Evolutionary conservation across 2,329 filamentous ascomycete genomes (phyloP), one percentile per base, ranked within the genome.

Genomic region (Xenoacremonium recifei): DNA sequence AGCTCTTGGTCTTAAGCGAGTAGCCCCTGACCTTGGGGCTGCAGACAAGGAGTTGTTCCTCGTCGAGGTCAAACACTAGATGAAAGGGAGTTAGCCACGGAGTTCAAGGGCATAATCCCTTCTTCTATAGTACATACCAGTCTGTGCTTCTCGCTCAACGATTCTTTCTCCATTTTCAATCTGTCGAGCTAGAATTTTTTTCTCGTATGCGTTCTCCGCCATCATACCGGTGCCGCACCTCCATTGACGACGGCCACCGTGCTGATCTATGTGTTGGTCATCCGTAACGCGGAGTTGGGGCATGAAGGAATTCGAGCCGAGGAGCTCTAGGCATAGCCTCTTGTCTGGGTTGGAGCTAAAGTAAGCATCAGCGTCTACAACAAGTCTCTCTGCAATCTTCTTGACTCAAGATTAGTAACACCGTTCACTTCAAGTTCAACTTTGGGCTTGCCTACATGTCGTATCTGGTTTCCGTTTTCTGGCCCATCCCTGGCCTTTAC

Each of bases 1-100:
- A 69, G 4, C 56, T 45, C 51, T 69, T 69, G 10, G 51, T 46
- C 45, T 64, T 66, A 23, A 69, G 49, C 20, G 68, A 63, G 19
- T 67, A 63, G 3, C 61, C 63, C n/a, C 55, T 61, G 15, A 69
- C 40, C 66, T 64, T 68, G 0, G 67, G 66, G 0, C 53, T 62
- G 1, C 63, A 48, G 20, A 69, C 39, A 2, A 70, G 58, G 10
- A 59, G 55, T 34, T 69, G 52, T 5, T 64, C 62, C 5, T 68
- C 63, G 1, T 56, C 63, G 2, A 68, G 52, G 47, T 33, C 3
- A 65, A 50, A 4, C 54, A 45, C 40, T 65, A 58, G 4, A n/a
- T 40, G n/a, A n/a, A n/a, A n/a, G n/a, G n/a, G n/a, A n/a, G n/a
- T n/a, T n/a, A n/a, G n/a, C n/a, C n/a, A n/a, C n/a, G n/a, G n/a